Evolutionary conservation across 1,284 basidiomycete genomes (phyloP).

Genomic region (Leccinum subspadiceum): DNA sequence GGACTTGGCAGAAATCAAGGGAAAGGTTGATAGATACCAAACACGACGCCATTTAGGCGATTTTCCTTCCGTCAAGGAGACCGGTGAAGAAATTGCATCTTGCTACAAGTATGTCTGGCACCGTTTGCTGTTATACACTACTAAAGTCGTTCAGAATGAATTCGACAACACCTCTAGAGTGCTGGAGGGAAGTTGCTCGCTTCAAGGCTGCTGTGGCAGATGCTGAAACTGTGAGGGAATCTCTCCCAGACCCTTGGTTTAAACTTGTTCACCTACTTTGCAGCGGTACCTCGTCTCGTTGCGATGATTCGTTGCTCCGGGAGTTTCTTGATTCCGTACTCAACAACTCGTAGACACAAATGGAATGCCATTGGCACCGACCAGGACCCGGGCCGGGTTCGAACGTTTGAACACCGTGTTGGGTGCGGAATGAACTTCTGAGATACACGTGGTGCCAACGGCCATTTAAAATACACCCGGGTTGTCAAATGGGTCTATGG

Average conservation of each 20-base stretch:
- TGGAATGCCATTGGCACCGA: background rate
- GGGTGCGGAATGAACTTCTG: background rate
- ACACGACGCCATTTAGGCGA: conserved; percentile 53
- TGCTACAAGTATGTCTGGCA: conserved; percentile 63
- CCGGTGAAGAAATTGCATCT: conserved; percentile 57
- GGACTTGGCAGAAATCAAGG: conserved; percentile 69
- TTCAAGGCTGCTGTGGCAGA: conserved; percentile 71
- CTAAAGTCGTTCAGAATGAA: conserved; percentile 48
- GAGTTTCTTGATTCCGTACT: background rate
- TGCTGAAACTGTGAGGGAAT: conserved; percentile 55
- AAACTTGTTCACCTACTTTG: conserved; percentile 11
- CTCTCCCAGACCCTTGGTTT: conserved; percentile 5
- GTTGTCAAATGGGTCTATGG: background rate
- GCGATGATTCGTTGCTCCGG: conserved; percentile 18
- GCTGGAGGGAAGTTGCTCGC: conserved; percentile 71
- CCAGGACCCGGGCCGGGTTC: background rate
- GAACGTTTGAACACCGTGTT: background rate
- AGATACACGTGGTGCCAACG: background rate
- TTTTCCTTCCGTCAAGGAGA: conserved; percentile 55
- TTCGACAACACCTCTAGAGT: conserved; percentile 61
- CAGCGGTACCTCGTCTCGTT: conserved; percentile 32
- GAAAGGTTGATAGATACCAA: conserved; percentile 74
- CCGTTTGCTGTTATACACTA: background rate
- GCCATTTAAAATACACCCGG: conserved; percentile 3
- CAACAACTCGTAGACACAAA: conserved; percentile 3